A percentile compares a stretch with the other conserved stretches of the same genome.
Conservation (phyloP, 805 yeast genomes). For the Candida insectorum region DNA sequence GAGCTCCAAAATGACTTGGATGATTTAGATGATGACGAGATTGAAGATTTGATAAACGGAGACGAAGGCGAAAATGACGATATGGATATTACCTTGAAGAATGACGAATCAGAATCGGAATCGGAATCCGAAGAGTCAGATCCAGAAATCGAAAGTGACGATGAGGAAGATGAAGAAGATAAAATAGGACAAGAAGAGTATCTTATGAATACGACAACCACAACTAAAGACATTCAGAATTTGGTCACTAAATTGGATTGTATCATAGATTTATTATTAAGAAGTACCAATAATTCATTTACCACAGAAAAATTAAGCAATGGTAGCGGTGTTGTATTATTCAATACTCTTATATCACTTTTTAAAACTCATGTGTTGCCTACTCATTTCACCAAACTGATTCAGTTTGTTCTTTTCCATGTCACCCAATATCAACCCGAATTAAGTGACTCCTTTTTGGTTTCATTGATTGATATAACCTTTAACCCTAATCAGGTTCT, state of each 20-base stretch:
- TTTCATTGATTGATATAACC: constrained; percentile 76
- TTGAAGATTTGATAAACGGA: constrained; percentile 48
- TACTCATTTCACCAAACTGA: constrained; percentile 85
- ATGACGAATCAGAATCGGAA: constrained; percentile 21
- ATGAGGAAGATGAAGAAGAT: constrained; percentile 19
- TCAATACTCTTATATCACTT: constrained; percentile 68
- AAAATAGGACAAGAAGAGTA: constrained; percentile 40
- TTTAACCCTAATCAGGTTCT: constrained; percentile 65
- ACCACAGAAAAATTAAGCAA: constrained; percentile 43
- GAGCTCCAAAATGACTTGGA: constrained; percentile 87
- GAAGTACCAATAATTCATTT: constrained; percentile 42
- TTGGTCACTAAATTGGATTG: constrained; percentile 70
- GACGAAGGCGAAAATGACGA: constrained; percentile 43
- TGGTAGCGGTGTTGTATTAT: constrained; percentile 66
- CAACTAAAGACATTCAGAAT: constrained; percentile 46
- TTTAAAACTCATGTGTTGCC: constrained; percentile 84
- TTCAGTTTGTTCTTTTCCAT: constrained; percentile 81
- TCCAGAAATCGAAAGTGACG: constrained; percentile 19
- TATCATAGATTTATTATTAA: constrained; percentile 56
- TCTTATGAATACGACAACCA: constrained; percentile 35
- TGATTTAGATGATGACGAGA: constrained; percentile 69
- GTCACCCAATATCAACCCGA: constrained; percentile 79
- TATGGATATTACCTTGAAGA: constrained; percentile 22
- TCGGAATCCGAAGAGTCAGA: constrained; percentile 16
- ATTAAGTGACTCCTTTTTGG: constrained; percentile 80